Base-by-base conservation (phyloP, 1,284 basidiomycete genomes). In the Rhizopogon hawkerae region DNA sequence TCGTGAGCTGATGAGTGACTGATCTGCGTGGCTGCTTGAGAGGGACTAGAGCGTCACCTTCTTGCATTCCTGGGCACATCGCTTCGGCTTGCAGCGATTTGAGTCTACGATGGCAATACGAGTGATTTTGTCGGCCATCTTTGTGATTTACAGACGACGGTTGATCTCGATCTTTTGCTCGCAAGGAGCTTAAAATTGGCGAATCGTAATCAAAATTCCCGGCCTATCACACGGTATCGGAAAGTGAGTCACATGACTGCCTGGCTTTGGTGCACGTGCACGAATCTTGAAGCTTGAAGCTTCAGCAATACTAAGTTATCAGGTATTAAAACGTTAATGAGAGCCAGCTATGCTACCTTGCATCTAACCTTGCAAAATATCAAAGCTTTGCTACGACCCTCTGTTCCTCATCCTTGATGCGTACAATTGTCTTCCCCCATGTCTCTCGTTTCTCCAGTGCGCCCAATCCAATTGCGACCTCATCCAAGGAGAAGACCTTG, bases 101-200 rank as follows among this genome's bases (percentile, higher is more conserved):
- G 89, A 67, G 62, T 93, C 90, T 60, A 96, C 90, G 64, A 96
- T 92, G 55, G 92, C 92, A 61, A 96, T 92, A 78, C 93, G 85
- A 45, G 92, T 96, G 59, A 95, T 92, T 71, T 92, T 94, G 74
- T 94, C 92, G 16, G 83, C 73, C 85, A 87, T 87, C 38, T 52
- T 51, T 50, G 26, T 16, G 11, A 29, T 24, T 13, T 31, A 31
- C 26, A 18, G 41, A 41, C 10, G 39, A 11, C 16, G 16, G 41
- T 18, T 42, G 11, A 7, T 42, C 41, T 42, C 29, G 11, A 42
- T 13, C 29, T 16, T 42, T 42, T 16, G 26, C 39, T 42, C 13
- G 14, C 24, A 29, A 29, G 5, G 24, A 41, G 26, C 8, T 7
- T 8, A 26, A 8, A 26, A 26, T 26, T 42, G 41, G 31, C 29